A percentile compares a stretch with the other conserved stretches of the same genome.
Conservation (phyloP, 2,329 filamentous ascomycete species). For the Neophaeococcomyces aloes region DNA sequence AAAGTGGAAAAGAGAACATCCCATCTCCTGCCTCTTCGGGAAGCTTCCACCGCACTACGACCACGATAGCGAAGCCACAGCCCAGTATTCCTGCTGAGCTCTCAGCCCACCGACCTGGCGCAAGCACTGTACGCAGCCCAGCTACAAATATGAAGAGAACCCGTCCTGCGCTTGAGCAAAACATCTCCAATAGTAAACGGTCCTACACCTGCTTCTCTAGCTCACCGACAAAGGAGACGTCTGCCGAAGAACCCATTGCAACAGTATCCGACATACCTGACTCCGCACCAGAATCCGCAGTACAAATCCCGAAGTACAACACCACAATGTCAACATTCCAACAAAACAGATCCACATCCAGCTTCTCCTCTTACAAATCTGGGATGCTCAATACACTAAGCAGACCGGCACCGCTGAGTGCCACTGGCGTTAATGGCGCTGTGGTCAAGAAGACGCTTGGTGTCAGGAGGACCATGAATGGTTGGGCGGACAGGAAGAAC, state of each 20-base stretch:
- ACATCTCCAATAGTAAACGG: background rate
- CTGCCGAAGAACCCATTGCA: background rate
- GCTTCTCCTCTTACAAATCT: background rate
- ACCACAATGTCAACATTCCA: conserved; percentile 1
- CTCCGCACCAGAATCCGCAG: background rate
- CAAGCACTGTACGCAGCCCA: background rate
- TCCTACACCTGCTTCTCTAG: conserved; percentile 7
- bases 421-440: background rate
- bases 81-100: conserved; percentile 5
- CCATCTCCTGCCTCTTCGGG: background rate
- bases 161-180: background rate
- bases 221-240: conserved; percentile 1
- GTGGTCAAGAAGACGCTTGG: conserved; percentile 7
- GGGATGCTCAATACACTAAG: conserved; percentile 4
- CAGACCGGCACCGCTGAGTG: background rate
- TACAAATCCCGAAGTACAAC: conserved; percentile 2
- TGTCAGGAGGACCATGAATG: conserved; percentile 7
- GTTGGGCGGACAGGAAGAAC: conserved; percentile 9
- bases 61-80: background rate
- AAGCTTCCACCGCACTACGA: no score
- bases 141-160: conserved; percentile 1
- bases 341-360: background rate
- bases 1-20: conserved; percentile 1
- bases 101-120: background rate
- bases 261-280: background rate